Base-by-base conservation (phyloP, 495 filamentous ascomycete genomes). In the Xylaria acuta region DNA sequence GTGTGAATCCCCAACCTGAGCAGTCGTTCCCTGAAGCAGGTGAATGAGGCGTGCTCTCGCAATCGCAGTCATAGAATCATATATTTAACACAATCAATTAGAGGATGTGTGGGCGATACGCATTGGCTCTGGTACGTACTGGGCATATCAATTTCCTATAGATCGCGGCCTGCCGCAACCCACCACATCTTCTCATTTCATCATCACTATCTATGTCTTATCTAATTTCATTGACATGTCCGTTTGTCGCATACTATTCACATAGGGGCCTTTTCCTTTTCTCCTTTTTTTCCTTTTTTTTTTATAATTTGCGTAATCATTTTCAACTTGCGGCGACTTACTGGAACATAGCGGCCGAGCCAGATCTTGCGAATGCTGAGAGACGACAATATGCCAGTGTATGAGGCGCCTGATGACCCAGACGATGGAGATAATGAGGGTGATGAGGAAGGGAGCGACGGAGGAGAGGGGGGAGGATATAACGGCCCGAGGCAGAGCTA, bases 101-200 rank as follows among this genome's bases (percentile, higher is more conserved):
- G 18, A 71, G 6, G 51, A 97, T 97, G 94, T 97, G 94, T 79
- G 94, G 94, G 11, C 87, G 94, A 69, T 97, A 97, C 78, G 90
- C 90, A n/a, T 78, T 97, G 60, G 88, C 90, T 27, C 83, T 95
- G 84, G 93, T 95, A 86, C 51, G 90, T 86, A 38, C 20, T 45
- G 14, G 3, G 40, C 22, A 1, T 1, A 66, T 27, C 14, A 11
- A 34, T 1, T 36, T 22, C 11, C 9, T 47, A 6, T 8, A 3
- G n/a, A 43, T 53, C n/a, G 3, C 20, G 25, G 12, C 2, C 45
- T n/a, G 3, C 1, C n/a, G 3, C 14, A 47, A 9, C 4, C 27
- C 0, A 67, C n/a, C 27, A 25, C 45, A 56, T 6, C 45, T 27
- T 20, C 18, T 34, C 9, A 9, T 38, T 1, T 64, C 60, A 41